A percentile compares a stretch with the other conserved stretches of the same genome.
These are phyloP conservation scores for Lentinus brumalis DNA, from an alignment of 768 basidiomycete genomes.

Conservation along the genomic window DNA sequence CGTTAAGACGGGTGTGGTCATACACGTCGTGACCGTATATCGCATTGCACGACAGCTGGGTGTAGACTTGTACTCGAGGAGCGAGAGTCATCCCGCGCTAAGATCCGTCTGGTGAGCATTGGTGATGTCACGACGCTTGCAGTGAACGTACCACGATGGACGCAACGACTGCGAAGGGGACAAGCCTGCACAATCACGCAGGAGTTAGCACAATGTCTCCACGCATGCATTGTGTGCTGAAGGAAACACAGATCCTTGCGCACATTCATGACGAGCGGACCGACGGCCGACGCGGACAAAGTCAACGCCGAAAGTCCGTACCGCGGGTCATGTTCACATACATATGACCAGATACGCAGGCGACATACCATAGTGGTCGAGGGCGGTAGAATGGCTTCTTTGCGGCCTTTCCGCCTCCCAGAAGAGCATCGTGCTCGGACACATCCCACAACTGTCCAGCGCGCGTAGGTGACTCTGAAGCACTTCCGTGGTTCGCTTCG, in stretches of 20 bases:
- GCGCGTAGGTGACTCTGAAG: background rate
- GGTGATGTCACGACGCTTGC: background rate
- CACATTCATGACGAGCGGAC: no score
- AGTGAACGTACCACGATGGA: conserved; percentile 60
- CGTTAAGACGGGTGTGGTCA: conserved; percentile 34
- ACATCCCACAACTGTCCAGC: background rate
- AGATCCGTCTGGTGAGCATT: background rate
- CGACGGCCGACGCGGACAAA: background rate
- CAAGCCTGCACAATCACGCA: conserved; percentile 53
- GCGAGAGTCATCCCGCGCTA: conserved; percentile 82
- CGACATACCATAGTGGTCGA: conserved; percentile 46
- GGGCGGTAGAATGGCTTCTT: conserved; percentile 55
- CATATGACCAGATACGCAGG: background rate
- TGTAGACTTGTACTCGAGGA: conserved; percentile 79
- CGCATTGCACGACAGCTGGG: conserved; percentile 69
- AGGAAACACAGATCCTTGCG: no score
- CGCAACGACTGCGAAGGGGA: conserved; percentile 67
- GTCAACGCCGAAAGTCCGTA: background rate
- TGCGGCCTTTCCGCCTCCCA: conserved; percentile 23
- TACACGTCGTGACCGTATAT: conserved; percentile 45
- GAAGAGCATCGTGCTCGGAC: conserved; percentile 36
- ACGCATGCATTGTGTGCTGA: no score
- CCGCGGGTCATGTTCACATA: background rate
- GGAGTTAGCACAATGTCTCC: background rate
- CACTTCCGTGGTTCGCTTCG: background rate